Evolutionary conservation across 768 basidiomycete species (phyloP).

Genomic region (Dentipellis fragilis): DNA sequence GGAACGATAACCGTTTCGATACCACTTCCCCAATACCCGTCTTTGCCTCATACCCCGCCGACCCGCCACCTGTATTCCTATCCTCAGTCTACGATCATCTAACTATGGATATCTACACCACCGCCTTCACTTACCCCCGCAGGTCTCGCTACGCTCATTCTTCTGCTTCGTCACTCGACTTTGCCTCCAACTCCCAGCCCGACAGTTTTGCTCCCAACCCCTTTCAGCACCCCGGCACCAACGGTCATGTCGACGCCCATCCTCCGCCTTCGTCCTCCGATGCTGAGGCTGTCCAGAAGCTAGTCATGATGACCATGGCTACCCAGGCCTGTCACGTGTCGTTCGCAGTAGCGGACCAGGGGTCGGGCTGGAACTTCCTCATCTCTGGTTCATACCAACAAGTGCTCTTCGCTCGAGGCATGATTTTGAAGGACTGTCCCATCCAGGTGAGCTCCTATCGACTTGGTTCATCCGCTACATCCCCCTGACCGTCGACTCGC

Average conservation of each 20-base stretch:
- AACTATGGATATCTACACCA: constrained; percentile 89
- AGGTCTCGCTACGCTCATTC: constrained; percentile 63
- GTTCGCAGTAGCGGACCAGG: constrained; percentile 63
- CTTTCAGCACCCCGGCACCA: constrained; percentile 20
- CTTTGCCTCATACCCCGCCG: constrained; percentile 17
- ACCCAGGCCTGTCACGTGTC: constrained; percentile 79
- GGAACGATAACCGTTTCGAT: background rate
- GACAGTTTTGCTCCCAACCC: constrained; percentile 28
- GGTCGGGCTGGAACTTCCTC: constrained; percentile 79
- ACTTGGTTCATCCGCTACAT: constrained; percentile 8
- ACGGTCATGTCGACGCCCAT: constrained; percentile 21
- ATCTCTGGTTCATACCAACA: constrained; percentile 87
- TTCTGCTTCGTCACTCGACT: constrained; percentile 54
- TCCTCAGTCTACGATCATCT: constrained; percentile 13
- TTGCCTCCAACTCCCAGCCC: constrained; percentile 35
- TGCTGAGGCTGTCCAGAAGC: constrained; percentile 68
- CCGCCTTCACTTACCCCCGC: constrained; percentile 88
- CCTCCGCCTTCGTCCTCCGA: constrained; percentile 33
- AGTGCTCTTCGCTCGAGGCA: constrained; percentile 83
- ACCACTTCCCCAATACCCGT: constrained; percentile 14
- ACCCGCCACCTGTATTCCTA: constrained; percentile 17
- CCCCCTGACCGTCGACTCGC: constrained; percentile 12
- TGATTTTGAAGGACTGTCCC: constrained; percentile 84
- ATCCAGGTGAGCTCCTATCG: constrained; percentile 47
- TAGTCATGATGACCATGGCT: constrained; percentile 70